phyloP scores from a whole-genome alignment of 2,329 filamentous ascomycete genomes.

The Aspergillus ruber region DNA sequence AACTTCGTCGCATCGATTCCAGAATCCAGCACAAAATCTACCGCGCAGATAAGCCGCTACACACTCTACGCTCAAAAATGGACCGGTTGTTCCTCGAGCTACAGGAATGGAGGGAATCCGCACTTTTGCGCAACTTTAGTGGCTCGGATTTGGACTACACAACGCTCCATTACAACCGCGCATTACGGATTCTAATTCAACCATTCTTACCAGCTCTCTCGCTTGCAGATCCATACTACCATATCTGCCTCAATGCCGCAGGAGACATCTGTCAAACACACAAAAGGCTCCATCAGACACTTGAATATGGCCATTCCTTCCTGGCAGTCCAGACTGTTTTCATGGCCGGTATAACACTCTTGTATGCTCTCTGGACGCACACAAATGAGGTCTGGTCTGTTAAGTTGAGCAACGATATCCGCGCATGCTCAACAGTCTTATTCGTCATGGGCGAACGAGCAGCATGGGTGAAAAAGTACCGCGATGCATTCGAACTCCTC shows the following conservation, averaged over 20 bases:
- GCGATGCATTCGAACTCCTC: constrained; percentile 44
- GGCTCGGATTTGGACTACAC: constrained; percentile 43
- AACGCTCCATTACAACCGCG: constrained; percentile 46
- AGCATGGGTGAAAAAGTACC: constrained; percentile 43
- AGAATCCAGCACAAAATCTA: constrained; percentile 49
- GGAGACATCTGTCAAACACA: constrained; percentile 34
- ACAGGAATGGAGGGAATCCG: constrained; percentile 42
- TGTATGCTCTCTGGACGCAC: constrained; percentile 37
- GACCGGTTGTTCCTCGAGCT: constrained; percentile 41
- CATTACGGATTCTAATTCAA: constrained; percentile 46
- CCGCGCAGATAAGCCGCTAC: constrained; percentile 42
- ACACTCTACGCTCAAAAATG: constrained; percentile 43
- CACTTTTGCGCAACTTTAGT: constrained; percentile 23
- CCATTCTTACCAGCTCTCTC: constrained; percentile 45
- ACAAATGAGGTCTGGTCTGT: constrained; percentile 44
- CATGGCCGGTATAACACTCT: constrained; percentile 32
- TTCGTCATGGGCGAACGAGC: constrained; percentile 48
- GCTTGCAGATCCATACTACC: constrained; percentile 42
- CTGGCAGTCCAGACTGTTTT: constrained; percentile 35
- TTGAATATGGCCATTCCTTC: constrained; percentile 35
- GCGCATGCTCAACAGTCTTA: constrained; percentile 44
- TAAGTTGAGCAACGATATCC: constrained; percentile 44
- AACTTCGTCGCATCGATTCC: constrained; percentile 44
- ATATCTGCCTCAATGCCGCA: constrained; percentile 33
- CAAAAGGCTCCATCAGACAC: constrained; percentile 32